phyloP scores from a whole-genome alignment of 177 flowering plant genomes.

The Vitis hybrid region DNA sequence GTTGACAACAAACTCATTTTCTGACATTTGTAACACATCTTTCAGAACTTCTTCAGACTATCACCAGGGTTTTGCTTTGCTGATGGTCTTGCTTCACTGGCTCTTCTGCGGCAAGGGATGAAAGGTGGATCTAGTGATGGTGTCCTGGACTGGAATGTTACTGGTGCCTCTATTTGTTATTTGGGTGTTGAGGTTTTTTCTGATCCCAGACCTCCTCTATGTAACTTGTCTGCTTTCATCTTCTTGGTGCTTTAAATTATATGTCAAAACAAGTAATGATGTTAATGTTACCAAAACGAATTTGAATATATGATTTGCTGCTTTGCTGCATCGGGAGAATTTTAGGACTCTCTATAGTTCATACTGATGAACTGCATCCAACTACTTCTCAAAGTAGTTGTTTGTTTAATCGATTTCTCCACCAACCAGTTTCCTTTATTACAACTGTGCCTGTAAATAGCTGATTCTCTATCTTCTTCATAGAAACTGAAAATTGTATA shows the following conservation, averaged over 20 bases:
- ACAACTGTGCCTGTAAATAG: no score
- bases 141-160: conserved; percentile 85
- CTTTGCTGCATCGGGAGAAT: no score
- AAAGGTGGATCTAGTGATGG: conserved; percentile 62
- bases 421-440: no score
- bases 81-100: conserved; percentile 96
- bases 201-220: conserved; percentile 14
- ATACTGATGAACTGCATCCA: no score
- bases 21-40: conserved; percentile 13
- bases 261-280: neutral
- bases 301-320: no score
- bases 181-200: conserved; percentile 72
- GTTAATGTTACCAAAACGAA: no score
- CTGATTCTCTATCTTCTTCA: no score
- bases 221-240: neutral
- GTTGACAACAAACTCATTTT: neutral
- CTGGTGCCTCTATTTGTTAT: conserved; percentile 91
- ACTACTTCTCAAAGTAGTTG: no score
- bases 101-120: conserved; percentile 94
- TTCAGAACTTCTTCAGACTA: conserved; percentile 88
- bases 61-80: conserved; percentile 99
- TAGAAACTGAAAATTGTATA: no score
- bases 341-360: no score
- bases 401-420: no score
- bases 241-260: neutral